These are phyloP conservation scores for Dendrobium nobile DNA, from an alignment of 106 monocot species.

Conservation along the genomic window DNA sequence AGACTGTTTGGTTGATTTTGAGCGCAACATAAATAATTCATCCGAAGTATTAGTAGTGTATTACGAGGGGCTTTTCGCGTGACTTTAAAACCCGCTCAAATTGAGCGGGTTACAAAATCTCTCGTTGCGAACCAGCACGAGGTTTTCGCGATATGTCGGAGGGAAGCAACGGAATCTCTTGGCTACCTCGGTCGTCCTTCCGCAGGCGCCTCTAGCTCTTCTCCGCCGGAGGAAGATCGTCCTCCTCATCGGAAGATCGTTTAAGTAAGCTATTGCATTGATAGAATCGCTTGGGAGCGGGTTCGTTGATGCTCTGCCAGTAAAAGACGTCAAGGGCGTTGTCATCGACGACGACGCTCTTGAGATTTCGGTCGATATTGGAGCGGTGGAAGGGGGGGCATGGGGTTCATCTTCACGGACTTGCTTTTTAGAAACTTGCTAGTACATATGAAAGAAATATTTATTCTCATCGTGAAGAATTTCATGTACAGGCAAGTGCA, in stretches of 20 bases:
- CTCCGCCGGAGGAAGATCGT: not conserved
- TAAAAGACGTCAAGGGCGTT: constrained; percentile 69
- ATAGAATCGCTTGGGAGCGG: constrained; percentile 15
- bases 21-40: too few species aligned
- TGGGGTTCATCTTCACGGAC: too few species aligned
- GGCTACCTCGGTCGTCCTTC: not conserved
- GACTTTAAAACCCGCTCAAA: too few species aligned
- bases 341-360: constrained; percentile 52
- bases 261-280: constrained; percentile 21
- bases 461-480: too few species aligned
- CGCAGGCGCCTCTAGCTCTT: not conserved
- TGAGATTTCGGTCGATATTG: not conserved
- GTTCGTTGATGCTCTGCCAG: constrained; percentile 36
- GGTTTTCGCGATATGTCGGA: not conserved
- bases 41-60: too few species aligned
- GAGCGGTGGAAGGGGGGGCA: not conserved
- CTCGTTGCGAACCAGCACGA: too few species aligned
- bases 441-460: too few species aligned
- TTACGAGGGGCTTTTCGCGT: too few species aligned
- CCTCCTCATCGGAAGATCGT: not conserved
- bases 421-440: too few species aligned
- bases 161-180: constrained; percentile 15
- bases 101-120: too few species aligned
- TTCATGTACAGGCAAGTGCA: too few species aligned
- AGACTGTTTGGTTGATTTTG: too few species aligned